Base-by-base conservation (phyloP, 2,329 filamentous ascomycete species). In the Fusarium illudens region DNA sequence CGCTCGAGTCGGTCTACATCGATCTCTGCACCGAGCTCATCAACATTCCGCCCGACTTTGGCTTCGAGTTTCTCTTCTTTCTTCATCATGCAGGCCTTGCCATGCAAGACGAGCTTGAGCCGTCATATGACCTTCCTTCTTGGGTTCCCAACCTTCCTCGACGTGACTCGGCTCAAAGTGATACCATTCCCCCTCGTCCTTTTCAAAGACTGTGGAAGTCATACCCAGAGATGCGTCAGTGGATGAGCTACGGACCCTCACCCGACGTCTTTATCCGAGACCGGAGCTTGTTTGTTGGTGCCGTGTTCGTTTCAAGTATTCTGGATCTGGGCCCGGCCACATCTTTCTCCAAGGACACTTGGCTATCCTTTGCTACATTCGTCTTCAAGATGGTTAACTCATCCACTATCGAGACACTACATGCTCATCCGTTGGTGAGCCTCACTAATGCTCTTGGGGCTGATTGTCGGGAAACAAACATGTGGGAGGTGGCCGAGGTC, bases 131-230 rank as follows among this genome's bases (percentile, higher is more conserved):
- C 4, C 17, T 62, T 9, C 34, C 59, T 4, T 58, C 51, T 3
- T 64, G 61, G 61, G 59, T 49, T 4, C 15, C 32, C 4, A 63
- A 57, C 11, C 36, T 62, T 5, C 19, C 32, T 0, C 25, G 36
- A 13, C 42, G 42, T 17, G n/a, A 27, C 6, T 10, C 42, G 9
- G 12, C 42, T 5, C 22, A 22, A 17, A 46, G 15, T 11, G 42
- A 15, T 1, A 6, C 8, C 10, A 12, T n/a, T 8, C 6, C 22
- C 6, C 42, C 42, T 17, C 15, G 22, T 2, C 22, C 22, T 17
- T 46, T 46, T 27, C 22, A 46, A 17, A 15, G 15, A 46, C 6
- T 46, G 22, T 46, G 42, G 42, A 12, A 12, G 12, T 17, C 27
- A 4, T 4, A 15, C 15, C n/a, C 42, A 27, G 15, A 46, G 32